Evolutionary conservation across 192 early-diverging fungal species (phyloP).

Genomic region (Chytriomyces sp.): DNA sequence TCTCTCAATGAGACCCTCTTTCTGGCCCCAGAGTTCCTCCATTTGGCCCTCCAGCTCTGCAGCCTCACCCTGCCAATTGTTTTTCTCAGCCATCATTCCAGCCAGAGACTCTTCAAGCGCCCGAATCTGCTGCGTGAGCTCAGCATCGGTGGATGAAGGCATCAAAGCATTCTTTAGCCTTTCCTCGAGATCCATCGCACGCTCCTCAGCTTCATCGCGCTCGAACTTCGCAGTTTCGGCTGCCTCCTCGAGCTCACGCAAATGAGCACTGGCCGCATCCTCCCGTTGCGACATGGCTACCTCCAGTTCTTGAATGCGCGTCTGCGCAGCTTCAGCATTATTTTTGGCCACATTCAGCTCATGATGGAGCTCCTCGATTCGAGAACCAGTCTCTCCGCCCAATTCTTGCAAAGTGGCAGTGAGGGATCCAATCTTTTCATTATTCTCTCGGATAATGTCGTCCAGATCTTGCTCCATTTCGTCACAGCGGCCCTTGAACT

Average conservation of each 20-base stretch:
- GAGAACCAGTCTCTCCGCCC: slow-evolving; percentile 4
- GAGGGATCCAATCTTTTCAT: slow-evolving; percentile 14
- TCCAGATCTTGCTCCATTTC: slow-evolving; percentile 21
- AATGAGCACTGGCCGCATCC: not conserved
- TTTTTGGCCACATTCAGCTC: not conserved
- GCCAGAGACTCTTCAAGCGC: not conserved
- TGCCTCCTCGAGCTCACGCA: slow-evolving; percentile 11
- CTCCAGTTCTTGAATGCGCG: slow-evolving; percentile 17
- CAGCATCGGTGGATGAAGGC: not conserved
- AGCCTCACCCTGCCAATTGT: not conserved
- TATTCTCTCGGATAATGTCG: slow-evolving; percentile 9
- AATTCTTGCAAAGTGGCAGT: slow-evolving; percentile 10
- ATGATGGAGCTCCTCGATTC: slow-evolving; percentile 16
- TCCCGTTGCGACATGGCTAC: not conserved
- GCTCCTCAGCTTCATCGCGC: slow-evolving; percentile 14
- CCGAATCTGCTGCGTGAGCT: not conserved
- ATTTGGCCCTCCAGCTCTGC: not conserved
- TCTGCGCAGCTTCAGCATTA: not conserved
- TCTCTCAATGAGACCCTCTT: not conserved
- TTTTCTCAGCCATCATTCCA: not conserved
- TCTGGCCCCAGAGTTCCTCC: not conserved
- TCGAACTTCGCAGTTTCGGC: slow-evolving; percentile 4
- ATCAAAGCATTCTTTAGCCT: not conserved
- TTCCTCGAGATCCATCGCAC: not conserved
- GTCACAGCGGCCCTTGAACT: not conserved